Base-by-base conservation (phyloP, 1,284 basidiomycete species). In the Agaricales sp. region DNA sequence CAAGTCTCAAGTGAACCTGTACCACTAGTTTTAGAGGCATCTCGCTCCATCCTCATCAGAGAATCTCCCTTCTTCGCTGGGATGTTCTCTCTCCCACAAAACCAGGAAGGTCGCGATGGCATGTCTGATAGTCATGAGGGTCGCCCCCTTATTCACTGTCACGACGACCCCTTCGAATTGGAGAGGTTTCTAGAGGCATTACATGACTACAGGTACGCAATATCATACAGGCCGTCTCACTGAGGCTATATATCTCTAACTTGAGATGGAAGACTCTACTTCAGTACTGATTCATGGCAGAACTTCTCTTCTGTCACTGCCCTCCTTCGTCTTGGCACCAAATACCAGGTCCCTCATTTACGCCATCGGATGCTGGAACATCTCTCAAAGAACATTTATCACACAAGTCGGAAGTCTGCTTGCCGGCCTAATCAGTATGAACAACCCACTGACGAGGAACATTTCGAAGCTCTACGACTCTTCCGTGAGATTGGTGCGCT, bases 271-370 rank as follows among this genome's bases (percentile, higher is more conserved):
- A 35, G 30, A 35, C 11, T 35, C 30, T 35, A 35, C n/a, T 35
- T 35, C n/a, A n/a, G n/a, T 47, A 37, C 20, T 49, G 30, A 43
- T 45, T 46, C 6, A 13, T 22, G 43, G 1, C 23, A 43, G 23
- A 1, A 47, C n/a, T 25, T 16, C 20, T 45, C 24, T 12, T 12
- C 13, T 30, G 14, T n/a, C 39, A 3, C 11, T 19, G 22, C 22
- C 50, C 45, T 13, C 58, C 63, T 19, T 21, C 19, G 44, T 3
- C 20, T 20, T 11, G 16, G 38, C 35, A 13, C 46, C n/a, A 48
- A 48, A 45, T 8, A 2, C 46, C 41, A 37, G 43, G 13, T 35
- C n/a, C 11, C 11, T n/a, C 30, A 35, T 35, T n/a, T 35, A 8
- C 8, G 30, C 11, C 30, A n/a, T 11, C 30, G 30, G n/a, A 35